Base-by-base conservation (phyloP, 306 rosid genomes). In the Cyclanthera cordifolia region DNA sequence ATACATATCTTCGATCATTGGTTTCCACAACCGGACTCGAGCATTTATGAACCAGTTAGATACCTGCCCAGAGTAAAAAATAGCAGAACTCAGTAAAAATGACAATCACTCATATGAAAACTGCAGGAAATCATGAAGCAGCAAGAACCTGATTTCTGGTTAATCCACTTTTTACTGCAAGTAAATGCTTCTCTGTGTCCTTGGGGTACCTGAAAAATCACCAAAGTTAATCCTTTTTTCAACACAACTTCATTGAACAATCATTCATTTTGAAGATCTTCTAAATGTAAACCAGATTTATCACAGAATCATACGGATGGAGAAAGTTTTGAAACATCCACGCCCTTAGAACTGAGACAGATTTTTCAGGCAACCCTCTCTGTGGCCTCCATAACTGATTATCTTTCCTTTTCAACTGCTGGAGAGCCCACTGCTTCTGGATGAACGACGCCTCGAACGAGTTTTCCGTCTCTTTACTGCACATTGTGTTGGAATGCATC, bases 251-350 rank as follows among this genome's bases (percentile, higher is more conserved):
- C 32, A 32, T 32, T 2, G 4, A 2, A 32, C 37, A 32, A 32
- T 2, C 37, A 32, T 32, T 32, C 37, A n/a, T n/a, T n/a, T 32
- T 32, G 4, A 4, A 32, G 4, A 32, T 32, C 37, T 32, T 32
- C 37, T 32, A 32, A 23, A 30, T 4, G 34, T 37, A 50, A 49
- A 30, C 27, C 60, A 53, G 16, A 69, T 14, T 32, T 8, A 4
- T 34, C 8, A 0, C 13, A 20, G 43, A 55, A 41, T 72, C 94
- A 83, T 72, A 93, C 96, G 99, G 99, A 81, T 89, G 96, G 72
- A 93, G 96, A 76, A 93, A 93, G 79, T 93, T 93, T 69, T 87
- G 95, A 85, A 89, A 93, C 96, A 93, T 89, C 99, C 96, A 93
- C 16, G 48, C 48, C 48, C 48, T 43, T 43, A 43, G 48, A 11